Evolutionary conservation across 257 asterid species (phyloP), one percentile per base, ranked within the genome.

Genomic region (Jacaranda copaia): DNA sequence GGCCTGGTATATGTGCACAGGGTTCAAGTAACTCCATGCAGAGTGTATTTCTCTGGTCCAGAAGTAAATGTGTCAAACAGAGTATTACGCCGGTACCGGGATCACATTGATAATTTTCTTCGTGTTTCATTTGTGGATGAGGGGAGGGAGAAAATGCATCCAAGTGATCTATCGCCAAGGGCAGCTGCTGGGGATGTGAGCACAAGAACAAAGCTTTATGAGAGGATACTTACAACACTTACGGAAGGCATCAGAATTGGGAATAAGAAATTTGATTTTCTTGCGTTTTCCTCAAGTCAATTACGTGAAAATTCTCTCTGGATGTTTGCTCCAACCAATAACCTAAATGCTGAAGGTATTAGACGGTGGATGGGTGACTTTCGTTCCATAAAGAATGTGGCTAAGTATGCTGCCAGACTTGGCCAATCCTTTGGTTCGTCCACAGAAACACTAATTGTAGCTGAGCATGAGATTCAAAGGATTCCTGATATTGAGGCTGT

Each of bases 401-500:
- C 98, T 0, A 94, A 94, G 74, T 94, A 92, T 82, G 95, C 98
- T 18, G 98, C 98, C 0, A 86, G 98, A 81, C 98, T 94, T n/a
- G 98, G 97, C 15, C 98, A 92, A 73, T 92, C 98, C 8, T 93
- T 94, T 40, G 87, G 98, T 78, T 94, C 98, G 39, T 92, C 98
- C 20, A 90, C 72, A 0, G 99, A 95, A 77, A 91, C 99, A 1
- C 77, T 88, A 4, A 88, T 77, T 63, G 96, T 92, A 53, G 48
- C 15, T 15, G 62, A 43, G 77, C 51, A 80, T 55, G 99, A 94
- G 83, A 56, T 86, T 69, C 84, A 87, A 57, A 39, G 48, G n/a
- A 89, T 89, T 79, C 80, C 79, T 0, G 99, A 94, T 38, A 72
- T 91, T 67, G 63, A 39, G 84, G 53, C 38, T 20, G 55, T 32